Conservation (phyloP, 805 yeast species). For the Lachancea quebecensis region DNA sequence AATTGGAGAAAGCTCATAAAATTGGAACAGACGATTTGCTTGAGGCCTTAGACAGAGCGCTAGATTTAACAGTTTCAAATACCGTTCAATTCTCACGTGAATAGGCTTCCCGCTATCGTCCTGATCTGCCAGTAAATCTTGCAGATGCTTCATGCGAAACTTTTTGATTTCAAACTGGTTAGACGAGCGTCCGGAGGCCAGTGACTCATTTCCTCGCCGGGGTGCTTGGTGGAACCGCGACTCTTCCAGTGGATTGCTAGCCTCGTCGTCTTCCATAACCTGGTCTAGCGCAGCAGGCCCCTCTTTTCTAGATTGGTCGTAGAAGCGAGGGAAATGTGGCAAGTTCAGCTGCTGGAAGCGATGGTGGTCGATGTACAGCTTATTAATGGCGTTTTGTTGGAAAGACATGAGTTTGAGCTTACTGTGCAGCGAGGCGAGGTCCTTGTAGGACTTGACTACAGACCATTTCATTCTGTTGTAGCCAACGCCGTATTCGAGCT, state of each 20-base stretch:
- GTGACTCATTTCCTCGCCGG: not conserved
- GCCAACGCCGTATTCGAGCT: conserved; percentile 87
- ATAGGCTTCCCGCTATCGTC: conserved; percentile 25
- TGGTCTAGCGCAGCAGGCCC: not conserved
- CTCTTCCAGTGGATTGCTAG: not conserved
- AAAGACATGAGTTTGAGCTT: conserved; percentile 50
- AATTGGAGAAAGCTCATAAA: conserved; percentile 84
- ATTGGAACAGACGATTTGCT: conserved; percentile 74
- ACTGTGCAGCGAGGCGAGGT: conserved; percentile 64
- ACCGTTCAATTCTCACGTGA: conserved; percentile 46
- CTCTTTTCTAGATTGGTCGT: conserved; percentile 11
- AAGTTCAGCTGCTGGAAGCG: conserved; percentile 20
- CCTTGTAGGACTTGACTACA: conserved; percentile 63
- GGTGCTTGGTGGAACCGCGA: not conserved
- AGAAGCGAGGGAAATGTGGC: conserved; percentile 28
- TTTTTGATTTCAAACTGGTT: conserved; percentile 15
- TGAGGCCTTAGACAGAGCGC: conserved; percentile 67
- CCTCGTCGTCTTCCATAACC: no score
- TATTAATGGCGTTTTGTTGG: conserved; percentile 34
- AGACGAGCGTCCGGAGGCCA: conserved; percentile 14
- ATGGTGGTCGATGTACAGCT: conserved; percentile 23
- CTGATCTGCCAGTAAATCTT: conserved; percentile 23
- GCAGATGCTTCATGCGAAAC: conserved; percentile 25
- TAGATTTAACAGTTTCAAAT: conserved; percentile 55
- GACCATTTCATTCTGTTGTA: conserved; percentile 73